phyloP scores from a whole-genome alignment of 441 rosid species.

The Flueggea neowawraea region DNA sequence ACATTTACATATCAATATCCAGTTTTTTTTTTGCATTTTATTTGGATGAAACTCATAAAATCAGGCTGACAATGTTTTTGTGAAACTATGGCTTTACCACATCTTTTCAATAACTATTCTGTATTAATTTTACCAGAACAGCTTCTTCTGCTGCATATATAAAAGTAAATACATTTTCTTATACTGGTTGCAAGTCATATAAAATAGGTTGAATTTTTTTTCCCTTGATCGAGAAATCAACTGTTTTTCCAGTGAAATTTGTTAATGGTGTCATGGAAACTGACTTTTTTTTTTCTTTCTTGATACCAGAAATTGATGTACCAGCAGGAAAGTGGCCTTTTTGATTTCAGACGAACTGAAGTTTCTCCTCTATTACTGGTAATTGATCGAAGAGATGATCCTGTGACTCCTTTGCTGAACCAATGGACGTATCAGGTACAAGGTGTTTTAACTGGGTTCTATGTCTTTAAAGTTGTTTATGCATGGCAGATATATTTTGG shows the following conservation, averaged over 20 bases:
- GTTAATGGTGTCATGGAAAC: too few species aligned
- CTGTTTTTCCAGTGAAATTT: too few species aligned
- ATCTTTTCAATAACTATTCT: background rate
- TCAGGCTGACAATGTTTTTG: background rate
- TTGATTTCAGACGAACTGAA: slow-evolving; percentile 89
- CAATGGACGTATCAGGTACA: slow-evolving; percentile 97
- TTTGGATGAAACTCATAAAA: background rate
- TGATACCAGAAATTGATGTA: slow-evolving; percentile 85
- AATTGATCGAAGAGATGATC: slow-evolving; percentile 94
- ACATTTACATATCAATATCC: too few species aligned
- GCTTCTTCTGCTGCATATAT: background rate
- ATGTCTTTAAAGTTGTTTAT: slow-evolving; percentile 7
- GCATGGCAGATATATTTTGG: slow-evolving; percentile 7
- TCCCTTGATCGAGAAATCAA: background rate
- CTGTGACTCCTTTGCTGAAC: slow-evolving; percentile 87
- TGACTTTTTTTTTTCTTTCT: slow-evolving; percentile 3
- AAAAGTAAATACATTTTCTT: background rate
- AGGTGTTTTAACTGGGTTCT: slow-evolving; percentile 12
- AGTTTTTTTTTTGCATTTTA: too few species aligned
- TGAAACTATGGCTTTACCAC: background rate
- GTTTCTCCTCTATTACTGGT: slow-evolving; percentile 77
- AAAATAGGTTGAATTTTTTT: too few species aligned
- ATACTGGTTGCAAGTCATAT: too few species aligned
- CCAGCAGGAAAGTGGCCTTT: slow-evolving; percentile 95
- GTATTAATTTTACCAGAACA: background rate